phyloP scores from a whole-genome alignment of 108 stramenopile genomes.

The Stephanodiscus triporus region DNA sequence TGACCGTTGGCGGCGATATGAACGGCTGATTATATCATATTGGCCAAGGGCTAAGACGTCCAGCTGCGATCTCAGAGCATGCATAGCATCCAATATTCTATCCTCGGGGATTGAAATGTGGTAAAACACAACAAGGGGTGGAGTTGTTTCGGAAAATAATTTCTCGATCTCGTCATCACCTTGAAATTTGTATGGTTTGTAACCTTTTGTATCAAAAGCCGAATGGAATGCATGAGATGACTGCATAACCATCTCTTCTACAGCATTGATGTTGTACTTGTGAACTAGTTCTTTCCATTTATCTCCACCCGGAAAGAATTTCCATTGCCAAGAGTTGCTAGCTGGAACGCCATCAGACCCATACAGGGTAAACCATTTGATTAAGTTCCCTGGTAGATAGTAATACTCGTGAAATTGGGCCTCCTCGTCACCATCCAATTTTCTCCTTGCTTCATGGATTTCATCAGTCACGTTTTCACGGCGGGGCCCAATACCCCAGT shows the following conservation, averaged over 20 bases:
- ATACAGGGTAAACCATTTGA: conserved; percentile 56
- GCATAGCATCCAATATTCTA: conserved; percentile 22
- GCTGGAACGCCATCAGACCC: conserved; percentile 44
- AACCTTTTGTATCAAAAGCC: conserved; percentile 15
- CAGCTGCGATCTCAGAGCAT: conserved; percentile 39
- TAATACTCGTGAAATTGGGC: conserved; percentile 54
- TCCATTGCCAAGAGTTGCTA: conserved; percentile 54
- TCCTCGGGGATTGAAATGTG: conserved; percentile 37
- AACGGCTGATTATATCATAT: conserved; percentile 41
- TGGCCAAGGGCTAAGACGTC: conserved; percentile 45
- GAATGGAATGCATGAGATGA: conserved; percentile 34
- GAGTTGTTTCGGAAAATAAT: conserved; percentile 10
- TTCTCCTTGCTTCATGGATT: conserved; percentile 9
- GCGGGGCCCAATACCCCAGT: conserved; percentile 51
- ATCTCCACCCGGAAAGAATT: conserved; percentile 48
- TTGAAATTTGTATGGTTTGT: background rate
- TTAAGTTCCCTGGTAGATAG: conserved; percentile 47
- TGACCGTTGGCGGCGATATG: conserved; percentile 28
- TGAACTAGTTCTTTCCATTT: conserved; percentile 45
- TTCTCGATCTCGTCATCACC: conserved; percentile 17
- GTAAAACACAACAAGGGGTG: conserved; percentile 43
- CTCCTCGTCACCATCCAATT: conserved; percentile 25
- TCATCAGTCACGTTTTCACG: conserved; percentile 33
- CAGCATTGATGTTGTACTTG: conserved; percentile 35
- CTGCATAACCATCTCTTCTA: conserved; percentile 36